Percentiles rank a stretch among this genome's conserved stretches.
Conservation (phyloP, 2,329 filamentous ascomycete species). For the Piedraia hortae region DNA sequence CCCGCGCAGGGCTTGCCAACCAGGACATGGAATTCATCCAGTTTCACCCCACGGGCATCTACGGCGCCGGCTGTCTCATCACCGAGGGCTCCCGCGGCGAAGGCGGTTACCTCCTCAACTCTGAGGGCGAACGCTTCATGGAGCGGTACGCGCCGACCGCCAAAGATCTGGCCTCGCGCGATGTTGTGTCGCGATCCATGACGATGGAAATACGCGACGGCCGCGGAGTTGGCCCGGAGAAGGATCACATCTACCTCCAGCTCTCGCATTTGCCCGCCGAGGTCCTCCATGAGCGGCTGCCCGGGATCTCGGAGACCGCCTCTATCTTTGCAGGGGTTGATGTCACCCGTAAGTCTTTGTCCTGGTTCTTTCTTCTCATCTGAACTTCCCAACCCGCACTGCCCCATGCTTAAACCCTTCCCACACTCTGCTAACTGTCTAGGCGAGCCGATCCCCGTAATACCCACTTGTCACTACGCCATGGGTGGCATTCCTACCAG, state of each 20-base stretch:
- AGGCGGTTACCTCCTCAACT: constrained; percentile 92
- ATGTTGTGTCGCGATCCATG: constrained; percentile 94
- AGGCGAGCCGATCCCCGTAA: constrained; percentile 91
- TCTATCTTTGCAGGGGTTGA: constrained; percentile 94
- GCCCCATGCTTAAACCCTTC: no score
- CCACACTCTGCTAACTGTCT: no score
- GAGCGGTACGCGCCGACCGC: constrained; percentile 92
- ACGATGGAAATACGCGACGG: constrained; percentile 94
- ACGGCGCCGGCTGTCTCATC: constrained; percentile 91
- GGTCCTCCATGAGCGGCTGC: constrained; percentile 81
- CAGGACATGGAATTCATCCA: constrained; percentile 99
- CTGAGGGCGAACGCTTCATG: constrained; percentile 97
- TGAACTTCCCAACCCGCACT: no score
- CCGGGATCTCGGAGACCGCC: constrained; percentile 94
- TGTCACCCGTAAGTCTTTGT: no score
- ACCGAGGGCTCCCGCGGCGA: constrained; percentile 95
- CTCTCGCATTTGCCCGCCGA: constrained; percentile 83
- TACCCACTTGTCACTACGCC: constrained; percentile 97
- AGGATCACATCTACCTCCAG: constrained; percentile 97
- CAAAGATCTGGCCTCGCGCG: constrained; percentile 88
- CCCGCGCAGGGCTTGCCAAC: constrained; percentile 87
- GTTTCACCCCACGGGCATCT: constrained; percentile 98
- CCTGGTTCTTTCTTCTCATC: no score
- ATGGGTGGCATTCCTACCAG: constrained; percentile 98
- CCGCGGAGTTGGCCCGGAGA: constrained; percentile 84